Base-by-base conservation (phyloP, 2,329 filamentous ascomycete genomes). In the Penicillium sp. region DNA sequence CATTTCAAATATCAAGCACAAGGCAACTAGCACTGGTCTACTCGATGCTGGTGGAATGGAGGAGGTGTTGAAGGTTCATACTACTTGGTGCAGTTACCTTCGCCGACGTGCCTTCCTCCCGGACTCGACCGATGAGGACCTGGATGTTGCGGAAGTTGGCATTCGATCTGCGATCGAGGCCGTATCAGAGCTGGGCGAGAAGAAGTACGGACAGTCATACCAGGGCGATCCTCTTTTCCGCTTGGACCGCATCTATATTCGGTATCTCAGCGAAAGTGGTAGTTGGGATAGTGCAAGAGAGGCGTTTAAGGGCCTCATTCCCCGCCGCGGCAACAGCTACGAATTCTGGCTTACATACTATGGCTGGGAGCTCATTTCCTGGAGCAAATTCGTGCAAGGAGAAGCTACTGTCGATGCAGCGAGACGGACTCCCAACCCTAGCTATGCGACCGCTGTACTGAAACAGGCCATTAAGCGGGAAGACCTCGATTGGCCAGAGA, bases 291-390 rank as follows among this genome's bases (percentile, higher is more conserved):
- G 87, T 50, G 94, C 93, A 2, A 84, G 94, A 32, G 80, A 82
- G 13, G 84, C 89, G 41, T 97, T 90, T 85, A 85, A 88, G 58
- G 83, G 84, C 15, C 79, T 97, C 24, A 81, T 83, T 18, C 76
- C 83, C n/a, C 78, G 81, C 15, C 84, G 91, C 49, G 85, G 86
- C 24, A 84, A 91, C 61, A 92, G 86, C 61, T 91, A 92, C 66
- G 91, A 96, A 63, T 97, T 97, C 69, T 99, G 94, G 94, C 81
- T 92, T 49, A 85, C 87, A 36, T 97, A 91, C 72, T 97, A 97
- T 72, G 80, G 87, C 46, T 97, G 91, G 88, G 94, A 97, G 73
- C 87, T 97, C 80, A 80, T 88, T 51, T 75, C 80, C n/a, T 86
- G 84, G 81, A 78, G 79, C 51, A 82, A 80, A 55, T 79, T 84